Evolutionary conservation across 495 filamentous ascomycete species (phyloP).

Genomic region (Talaromyces stipitatus): DNA sequence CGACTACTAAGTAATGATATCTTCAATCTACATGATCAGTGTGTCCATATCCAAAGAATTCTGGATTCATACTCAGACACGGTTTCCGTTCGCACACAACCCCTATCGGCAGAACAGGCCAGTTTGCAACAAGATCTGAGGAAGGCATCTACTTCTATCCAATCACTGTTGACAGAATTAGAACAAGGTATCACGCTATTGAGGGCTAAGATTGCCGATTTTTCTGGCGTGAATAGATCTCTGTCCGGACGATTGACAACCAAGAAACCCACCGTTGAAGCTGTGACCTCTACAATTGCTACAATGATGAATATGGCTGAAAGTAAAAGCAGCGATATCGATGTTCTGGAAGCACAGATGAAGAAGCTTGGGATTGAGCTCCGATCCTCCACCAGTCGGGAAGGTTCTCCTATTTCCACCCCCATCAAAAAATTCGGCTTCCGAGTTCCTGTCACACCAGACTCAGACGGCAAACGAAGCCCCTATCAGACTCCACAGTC

Average conservation of each 20-base stretch:
- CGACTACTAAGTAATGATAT: conserved; percentile 55
- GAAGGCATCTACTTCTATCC: conserved; percentile 56
- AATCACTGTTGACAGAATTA: conserved; percentile 65
- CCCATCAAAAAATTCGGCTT: conserved; percentile 32
- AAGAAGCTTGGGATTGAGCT: conserved; percentile 57
- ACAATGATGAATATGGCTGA: conserved; percentile 92
- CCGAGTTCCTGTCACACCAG: conserved; percentile 32
- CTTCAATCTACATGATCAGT: conserved; percentile 57
- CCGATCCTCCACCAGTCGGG: conserved; percentile 32
- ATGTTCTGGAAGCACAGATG: conserved; percentile 81
- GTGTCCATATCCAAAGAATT: conserved; percentile 64
- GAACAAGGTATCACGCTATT: conserved; percentile 78
- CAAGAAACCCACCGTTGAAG: conserved; percentile 77
- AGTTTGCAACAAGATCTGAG: conserved; percentile 77
- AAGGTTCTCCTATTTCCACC: conserved; percentile 56
- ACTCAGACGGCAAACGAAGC: conserved; percentile 27
- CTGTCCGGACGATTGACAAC: conserved; percentile 10
- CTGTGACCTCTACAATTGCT: conserved; percentile 78
- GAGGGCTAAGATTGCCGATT: conserved; percentile 64
- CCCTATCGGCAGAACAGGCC: conserved; percentile 75
- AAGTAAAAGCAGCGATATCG: conserved; percentile 77
- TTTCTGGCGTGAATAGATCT: conserved; percentile 29
- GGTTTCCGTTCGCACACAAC: conserved; percentile 51
- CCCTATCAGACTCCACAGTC: conserved; percentile 53
- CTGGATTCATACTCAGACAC: conserved; percentile 60